Percentiles rank a stretch among this genome's conserved stretches.
phyloP scores from a whole-genome alignment of 345 rosid species.

The Excoecaria agallocha region DNA sequence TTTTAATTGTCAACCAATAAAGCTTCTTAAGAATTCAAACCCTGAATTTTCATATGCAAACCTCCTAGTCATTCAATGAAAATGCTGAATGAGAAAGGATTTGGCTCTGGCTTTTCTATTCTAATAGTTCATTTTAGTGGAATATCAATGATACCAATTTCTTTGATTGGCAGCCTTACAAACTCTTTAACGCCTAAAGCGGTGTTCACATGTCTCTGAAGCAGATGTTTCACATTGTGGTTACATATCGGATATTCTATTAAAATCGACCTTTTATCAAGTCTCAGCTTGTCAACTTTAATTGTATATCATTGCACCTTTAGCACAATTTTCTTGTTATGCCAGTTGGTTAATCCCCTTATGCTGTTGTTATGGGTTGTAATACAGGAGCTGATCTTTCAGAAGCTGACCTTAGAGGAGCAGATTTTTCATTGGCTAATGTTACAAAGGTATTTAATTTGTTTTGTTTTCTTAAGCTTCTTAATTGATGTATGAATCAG shows the following conservation, averaged over 20 bases:
- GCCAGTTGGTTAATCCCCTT: neutral
- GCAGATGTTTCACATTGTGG: neutral
- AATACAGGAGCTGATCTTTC: conserved; percentile 86
- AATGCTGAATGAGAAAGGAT: neutral
- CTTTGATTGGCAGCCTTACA: neutral
- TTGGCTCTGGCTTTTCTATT: neutral
- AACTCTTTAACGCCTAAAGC: neutral
- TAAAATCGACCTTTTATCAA: neutral
- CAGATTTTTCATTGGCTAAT: conserved; percentile 87
- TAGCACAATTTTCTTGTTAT: neutral
- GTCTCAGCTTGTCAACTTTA: neutral
- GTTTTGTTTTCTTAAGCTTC: neutral
- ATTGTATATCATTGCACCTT: neutral
- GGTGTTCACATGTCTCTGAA: neutral
- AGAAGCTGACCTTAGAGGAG: conserved; percentile 83
- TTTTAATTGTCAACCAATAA: neutral
- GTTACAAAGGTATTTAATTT: conserved; percentile 63
- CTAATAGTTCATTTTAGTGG: neutral
- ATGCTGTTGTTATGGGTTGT: neutral
- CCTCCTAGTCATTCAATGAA: neutral
- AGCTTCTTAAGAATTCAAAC: neutral
- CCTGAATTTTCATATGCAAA: neutral
- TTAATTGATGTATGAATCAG: neutral
- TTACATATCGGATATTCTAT: neutral
- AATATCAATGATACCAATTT: neutral